A percentile compares a stretch with the other conserved stretches of the same genome.
Evolutionary conservation across 2,329 filamentous ascomycete species (phyloP).

Genomic region (Scedosporium boydii): DNA sequence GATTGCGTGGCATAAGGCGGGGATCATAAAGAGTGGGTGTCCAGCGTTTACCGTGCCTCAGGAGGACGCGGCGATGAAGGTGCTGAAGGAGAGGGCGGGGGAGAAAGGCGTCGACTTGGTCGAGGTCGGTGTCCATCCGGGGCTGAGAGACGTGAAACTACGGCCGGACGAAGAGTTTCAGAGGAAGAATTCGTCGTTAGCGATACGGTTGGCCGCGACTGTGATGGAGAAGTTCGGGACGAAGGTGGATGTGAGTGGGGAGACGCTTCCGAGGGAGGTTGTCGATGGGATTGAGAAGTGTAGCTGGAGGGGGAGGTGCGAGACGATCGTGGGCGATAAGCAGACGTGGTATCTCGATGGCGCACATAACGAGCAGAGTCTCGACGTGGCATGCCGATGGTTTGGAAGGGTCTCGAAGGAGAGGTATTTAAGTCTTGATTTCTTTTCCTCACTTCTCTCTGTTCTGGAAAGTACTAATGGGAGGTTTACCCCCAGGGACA

Average conservation of each 20-base stretch:
- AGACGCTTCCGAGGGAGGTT: constrained; percentile 52
- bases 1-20: constrained; percentile 68
- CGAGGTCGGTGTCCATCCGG: constrained; percentile 34
- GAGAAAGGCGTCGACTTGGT: constrained; percentile 40
- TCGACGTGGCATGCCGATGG: constrained; percentile 74
- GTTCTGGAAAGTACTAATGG: background rate
- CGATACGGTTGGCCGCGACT: constrained; percentile 40
- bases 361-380: constrained; percentile 85
- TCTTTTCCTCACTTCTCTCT: background rate
- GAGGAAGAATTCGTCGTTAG: constrained; percentile 46
- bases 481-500: too few relatives aligned
- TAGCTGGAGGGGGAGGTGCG: constrained; percentile 71
- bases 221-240: constrained; percentile 36
- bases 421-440: constrained; percentile 13
- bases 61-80: constrained; percentile 30
- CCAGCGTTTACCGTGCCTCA: constrained; percentile 51
- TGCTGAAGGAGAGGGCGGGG: constrained; percentile 38
- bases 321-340: constrained; percentile 34
- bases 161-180: constrained; percentile 47
- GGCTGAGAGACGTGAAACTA: constrained; percentile 36
- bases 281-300: constrained; percentile 64
- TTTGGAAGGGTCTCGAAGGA: constrained; percentile 49
- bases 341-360: constrained; percentile 86
- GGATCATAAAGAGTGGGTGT: constrained; percentile 54
- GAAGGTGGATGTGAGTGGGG: constrained; percentile 13